These are phyloP conservation scores for Filosporella fistucella DNA, from an alignment of 495 filamentous ascomycete genomes.

Conservation along the genomic window DNA sequence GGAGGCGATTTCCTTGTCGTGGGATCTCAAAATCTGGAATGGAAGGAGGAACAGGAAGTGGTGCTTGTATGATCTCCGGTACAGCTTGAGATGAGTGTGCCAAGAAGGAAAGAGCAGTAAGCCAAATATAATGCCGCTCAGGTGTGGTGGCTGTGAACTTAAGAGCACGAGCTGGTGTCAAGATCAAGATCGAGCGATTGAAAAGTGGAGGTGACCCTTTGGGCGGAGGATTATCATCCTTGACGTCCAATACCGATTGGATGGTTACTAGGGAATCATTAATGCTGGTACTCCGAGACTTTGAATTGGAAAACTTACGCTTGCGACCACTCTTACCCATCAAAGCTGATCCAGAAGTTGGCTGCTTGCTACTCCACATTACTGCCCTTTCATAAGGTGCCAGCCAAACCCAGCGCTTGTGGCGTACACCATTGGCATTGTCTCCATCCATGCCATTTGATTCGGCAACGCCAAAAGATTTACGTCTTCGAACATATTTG, in stretches of 20 bases:
- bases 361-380: constrained; percentile 98
- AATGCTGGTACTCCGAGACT: not conserved
- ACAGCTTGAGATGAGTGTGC: constrained; percentile 76
- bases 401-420: constrained; percentile 98
- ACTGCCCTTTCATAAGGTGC: constrained; percentile 93
- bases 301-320: constrained; percentile 53
- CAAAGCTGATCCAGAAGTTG: constrained; percentile 77
- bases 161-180: constrained; percentile 88
- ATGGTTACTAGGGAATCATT: constrained; percentile 64
- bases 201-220: constrained; percentile 61
- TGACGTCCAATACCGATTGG: constrained; percentile 94
- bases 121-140: constrained; percentile 93
- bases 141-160: constrained; percentile 85
- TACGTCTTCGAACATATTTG: constrained; percentile 91
- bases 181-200: constrained; percentile 90
- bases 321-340: constrained; percentile 96
- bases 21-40: constrained; percentile 44
- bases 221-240: constrained; percentile 86
- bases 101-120: constrained; percentile 89
- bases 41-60: constrained; percentile 47
- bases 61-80: constrained; percentile 58
- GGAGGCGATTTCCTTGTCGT: constrained; percentile 29
- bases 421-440: constrained; percentile 59
- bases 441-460: constrained; percentile 47
- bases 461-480: constrained; percentile 84